Conservation (phyloP, 163 green algal species). For the Scenedesmus sp. region DNA sequence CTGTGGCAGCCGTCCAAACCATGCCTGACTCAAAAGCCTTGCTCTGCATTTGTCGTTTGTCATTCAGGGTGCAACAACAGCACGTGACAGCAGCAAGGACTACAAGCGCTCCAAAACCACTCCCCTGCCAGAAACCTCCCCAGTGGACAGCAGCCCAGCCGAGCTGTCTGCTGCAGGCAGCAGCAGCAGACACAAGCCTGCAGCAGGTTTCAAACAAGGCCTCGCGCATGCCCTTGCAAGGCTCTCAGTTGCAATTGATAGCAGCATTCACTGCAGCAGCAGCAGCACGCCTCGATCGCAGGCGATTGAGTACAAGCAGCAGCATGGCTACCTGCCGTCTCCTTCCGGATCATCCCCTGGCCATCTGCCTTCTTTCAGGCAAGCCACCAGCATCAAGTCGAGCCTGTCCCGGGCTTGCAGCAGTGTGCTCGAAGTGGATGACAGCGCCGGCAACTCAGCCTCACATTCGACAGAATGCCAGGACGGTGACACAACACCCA, state of each 20-base stretch:
- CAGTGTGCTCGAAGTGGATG: background rate
- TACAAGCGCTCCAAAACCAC: conserved; percentile 12
- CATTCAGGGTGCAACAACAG: background rate
- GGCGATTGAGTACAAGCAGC: conserved; percentile 7
- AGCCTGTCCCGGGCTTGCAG: background rate
- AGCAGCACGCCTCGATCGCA: background rate
- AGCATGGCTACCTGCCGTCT: conserved; percentile 27
- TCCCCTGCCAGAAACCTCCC: background rate
- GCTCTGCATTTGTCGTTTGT: background rate
- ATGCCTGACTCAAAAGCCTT: background rate
- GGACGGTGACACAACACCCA: too few species aligned
- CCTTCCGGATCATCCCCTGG: background rate
- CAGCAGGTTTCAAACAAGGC: background rate
- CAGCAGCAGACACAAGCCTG: background rate
- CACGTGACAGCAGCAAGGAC: background rate
- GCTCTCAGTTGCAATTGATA: background rate
- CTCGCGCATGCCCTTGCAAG: background rate
- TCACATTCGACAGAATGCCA: background rate
- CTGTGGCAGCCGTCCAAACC: too few species aligned
- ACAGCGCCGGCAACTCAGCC: background rate
- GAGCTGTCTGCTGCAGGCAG: background rate
- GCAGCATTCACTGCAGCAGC: background rate
- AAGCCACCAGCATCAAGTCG: background rate
- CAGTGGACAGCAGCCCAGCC: background rate
- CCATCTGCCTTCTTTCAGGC: background rate